phyloP scores from a whole-genome alignment of 1,284 basidiomycete genomes.

The Ustilago bromivora region DNA sequence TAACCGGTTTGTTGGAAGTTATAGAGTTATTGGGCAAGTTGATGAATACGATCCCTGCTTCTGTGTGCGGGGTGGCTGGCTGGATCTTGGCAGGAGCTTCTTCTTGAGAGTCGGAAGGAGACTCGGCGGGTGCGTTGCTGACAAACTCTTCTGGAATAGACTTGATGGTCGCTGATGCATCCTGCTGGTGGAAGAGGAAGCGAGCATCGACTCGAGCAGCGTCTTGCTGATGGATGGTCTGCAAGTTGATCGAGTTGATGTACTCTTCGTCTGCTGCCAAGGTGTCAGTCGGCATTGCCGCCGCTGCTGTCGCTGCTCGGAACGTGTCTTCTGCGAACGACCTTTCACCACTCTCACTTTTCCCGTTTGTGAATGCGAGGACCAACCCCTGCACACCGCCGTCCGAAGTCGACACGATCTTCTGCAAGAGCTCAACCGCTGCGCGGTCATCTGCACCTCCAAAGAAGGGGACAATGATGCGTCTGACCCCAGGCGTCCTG shows the following conservation, averaged over 20 bases:
- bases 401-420: slow-evolving; percentile 23
- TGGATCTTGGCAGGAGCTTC: not conserved
- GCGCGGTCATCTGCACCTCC: slow-evolving; percentile 54
- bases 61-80: not conserved
- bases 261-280: slow-evolving; percentile 29
- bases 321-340: not conserved
- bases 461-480: slow-evolving; percentile 52
- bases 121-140: not conserved
- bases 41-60: slow-evolving; percentile 32
- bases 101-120: not conserved
- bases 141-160: slow-evolving; percentile 20
- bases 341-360: not conserved
- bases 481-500: slow-evolving; percentile 16
- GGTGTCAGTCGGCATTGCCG: slow-evolving; percentile 3
- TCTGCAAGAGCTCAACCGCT: slow-evolving; percentile 40
- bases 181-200: slow-evolving; percentile 47
- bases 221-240: slow-evolving; percentile 47
- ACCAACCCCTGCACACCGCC: slow-evolving; percentile 47
- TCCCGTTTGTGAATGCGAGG: slow-evolving; percentile 21
- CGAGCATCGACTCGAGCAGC: slow-evolving; percentile 39
- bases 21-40: slow-evolving; percentile 15
- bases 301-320: slow-evolving; percentile 4
- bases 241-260: slow-evolving; percentile 40
- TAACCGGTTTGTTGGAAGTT: slow-evolving; percentile 10
- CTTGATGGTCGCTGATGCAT: slow-evolving; percentile 24